phyloP scores from a whole-genome alignment of 1,284 basidiomycete genomes.

The Garcileccinum viscosum region DNA sequence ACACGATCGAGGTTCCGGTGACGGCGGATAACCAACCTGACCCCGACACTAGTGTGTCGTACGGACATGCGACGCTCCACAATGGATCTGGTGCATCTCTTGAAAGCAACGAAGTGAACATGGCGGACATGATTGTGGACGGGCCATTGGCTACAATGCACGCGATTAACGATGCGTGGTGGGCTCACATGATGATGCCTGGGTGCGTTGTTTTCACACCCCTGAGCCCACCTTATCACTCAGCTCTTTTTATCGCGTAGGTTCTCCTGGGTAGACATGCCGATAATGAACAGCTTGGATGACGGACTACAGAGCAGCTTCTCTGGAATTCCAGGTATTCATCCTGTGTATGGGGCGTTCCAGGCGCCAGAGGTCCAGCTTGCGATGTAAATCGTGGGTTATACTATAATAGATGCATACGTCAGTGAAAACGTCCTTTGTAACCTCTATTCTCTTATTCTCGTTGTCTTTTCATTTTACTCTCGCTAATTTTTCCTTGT shows the following conservation, averaged over 20 bases:
- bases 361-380: conserved; percentile 29
- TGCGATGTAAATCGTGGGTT: conserved; percentile 34
- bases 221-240: background rate
- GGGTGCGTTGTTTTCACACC: conserved; percentile 50
- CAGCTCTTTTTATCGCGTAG: conserved; percentile 9
- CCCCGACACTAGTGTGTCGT: conserved; percentile 47
- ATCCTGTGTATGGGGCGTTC: conserved; percentile 29
- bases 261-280: conserved; percentile 41
- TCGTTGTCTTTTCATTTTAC: background rate
- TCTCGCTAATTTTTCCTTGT: background rate
- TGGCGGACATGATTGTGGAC: conserved; percentile 47
- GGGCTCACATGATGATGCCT: conserved; percentile 79
- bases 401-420: background rate
- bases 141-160: conserved; percentile 76
- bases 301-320: conserved; percentile 17
- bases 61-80: conserved; percentile 25
- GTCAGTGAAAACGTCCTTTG: background rate
- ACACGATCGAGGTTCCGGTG: background rate
- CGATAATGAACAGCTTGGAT: conserved; percentile 30
- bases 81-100: background rate
- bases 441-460: background rate
- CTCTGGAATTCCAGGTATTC: conserved; percentile 27
- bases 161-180: conserved; percentile 72
- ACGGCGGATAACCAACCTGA: background rate
- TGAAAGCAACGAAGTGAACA: conserved; percentile 46